phyloP scores from a whole-genome alignment of 148 eudicot species.

The Rhododendron williamsianum region DNA sequence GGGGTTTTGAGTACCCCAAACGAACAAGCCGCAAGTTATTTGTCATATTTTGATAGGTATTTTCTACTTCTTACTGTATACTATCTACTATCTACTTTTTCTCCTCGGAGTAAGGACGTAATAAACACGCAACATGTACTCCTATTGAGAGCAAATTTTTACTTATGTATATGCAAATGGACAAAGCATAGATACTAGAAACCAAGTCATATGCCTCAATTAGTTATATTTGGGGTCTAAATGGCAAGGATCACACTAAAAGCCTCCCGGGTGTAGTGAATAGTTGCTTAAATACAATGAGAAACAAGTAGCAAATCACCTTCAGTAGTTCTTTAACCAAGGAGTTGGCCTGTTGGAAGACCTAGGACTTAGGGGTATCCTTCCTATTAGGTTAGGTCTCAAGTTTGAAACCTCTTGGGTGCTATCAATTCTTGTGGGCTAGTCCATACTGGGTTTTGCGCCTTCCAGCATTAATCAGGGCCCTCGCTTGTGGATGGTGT shows the following conservation, averaged over 20 bases:
- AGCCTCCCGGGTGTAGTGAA: neutral
- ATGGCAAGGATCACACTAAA: neutral
- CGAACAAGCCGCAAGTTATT: neutral
- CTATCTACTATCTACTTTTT: neutral
- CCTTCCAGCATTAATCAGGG: neutral
- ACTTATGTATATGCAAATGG: neutral
- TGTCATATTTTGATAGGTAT: neutral
- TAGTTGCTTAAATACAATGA: neutral
- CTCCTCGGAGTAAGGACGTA: neutral
- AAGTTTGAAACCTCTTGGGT: neutral
- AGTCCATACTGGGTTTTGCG: neutral
- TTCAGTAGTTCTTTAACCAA: neutral
- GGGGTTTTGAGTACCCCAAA: no score
- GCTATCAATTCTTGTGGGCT: neutral
- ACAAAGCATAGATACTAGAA: neutral
- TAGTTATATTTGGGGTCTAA: neutral
- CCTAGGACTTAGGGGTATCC: neutral
- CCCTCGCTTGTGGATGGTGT: neutral
- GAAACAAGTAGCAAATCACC: neutral
- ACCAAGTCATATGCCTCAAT: neutral
- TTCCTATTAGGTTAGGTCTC: neutral
- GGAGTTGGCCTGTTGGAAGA: neutral
- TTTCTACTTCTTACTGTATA: neutral
- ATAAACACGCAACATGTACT: neutral
- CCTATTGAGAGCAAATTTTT: neutral